Percentiles rank a stretch among this genome's conserved stretches.
Evolutionary conservation across 2,329 filamentous ascomycete species (phyloP).

Genomic region (Fragosphaeria purpurea): DNA sequence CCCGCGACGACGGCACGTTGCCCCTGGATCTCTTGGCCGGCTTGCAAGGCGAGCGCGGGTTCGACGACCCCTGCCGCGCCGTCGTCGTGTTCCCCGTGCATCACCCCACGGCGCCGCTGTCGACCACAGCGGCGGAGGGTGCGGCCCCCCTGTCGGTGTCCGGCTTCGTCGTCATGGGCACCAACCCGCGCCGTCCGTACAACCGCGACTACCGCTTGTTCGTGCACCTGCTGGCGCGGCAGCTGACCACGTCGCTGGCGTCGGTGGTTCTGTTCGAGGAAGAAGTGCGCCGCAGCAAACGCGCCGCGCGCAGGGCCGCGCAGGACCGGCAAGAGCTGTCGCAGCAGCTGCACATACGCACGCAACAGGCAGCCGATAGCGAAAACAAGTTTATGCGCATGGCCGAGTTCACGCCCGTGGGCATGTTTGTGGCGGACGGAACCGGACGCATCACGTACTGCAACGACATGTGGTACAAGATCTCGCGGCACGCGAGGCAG

Average conservation of each 20-base stretch:
- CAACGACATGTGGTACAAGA: slow-evolving; percentile 70
- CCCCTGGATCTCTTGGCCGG: slow-evolving; percentile 55
- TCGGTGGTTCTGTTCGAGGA: slow-evolving; percentile 77
- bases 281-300: slow-evolving; percentile 65
- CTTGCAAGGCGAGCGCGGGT: slow-evolving; percentile 50
- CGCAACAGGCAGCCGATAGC: slow-evolving; percentile 52
- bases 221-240: slow-evolving; percentile 61
- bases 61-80: slow-evolving; percentile 58
- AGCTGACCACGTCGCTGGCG: slow-evolving; percentile 69
- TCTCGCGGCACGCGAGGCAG: slow-evolving; percentile 52
- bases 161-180: slow-evolving; percentile 68
- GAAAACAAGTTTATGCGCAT: slow-evolving; percentile 75
- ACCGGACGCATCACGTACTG: slow-evolving; percentile 64
- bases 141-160: slow-evolving; percentile 50
- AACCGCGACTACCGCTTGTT: slow-evolving; percentile 75
- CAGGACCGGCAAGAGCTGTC: slow-evolving; percentile 69
- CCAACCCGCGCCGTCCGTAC: slow-evolving; percentile 69
- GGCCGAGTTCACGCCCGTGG: slow-evolving; percentile 75
- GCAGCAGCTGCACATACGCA: slow-evolving; percentile 58
- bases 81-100: slow-evolving; percentile 72
- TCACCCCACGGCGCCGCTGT: slow-evolving; percentile 47
- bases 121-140: background rate
- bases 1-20: slow-evolving; percentile 55
- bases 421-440: slow-evolving; percentile 73
- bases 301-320: slow-evolving; percentile 63